A percentile compares a stretch with the other conserved stretches of the same genome.
phyloP scores from a whole-genome alignment of 2,329 filamentous ascomycete species.

The Botrytis deweyae region DNA sequence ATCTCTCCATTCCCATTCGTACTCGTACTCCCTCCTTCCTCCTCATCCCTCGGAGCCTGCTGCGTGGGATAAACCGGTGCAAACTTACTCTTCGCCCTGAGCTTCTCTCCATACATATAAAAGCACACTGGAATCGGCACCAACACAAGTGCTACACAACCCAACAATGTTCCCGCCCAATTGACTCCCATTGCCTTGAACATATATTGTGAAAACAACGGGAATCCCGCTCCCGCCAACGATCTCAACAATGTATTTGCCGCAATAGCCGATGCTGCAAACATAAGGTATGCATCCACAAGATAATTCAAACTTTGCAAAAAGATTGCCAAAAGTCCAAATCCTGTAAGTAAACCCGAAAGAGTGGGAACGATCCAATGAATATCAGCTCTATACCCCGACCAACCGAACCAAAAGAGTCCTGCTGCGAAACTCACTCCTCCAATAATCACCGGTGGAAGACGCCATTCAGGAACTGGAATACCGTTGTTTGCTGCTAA shows the following conservation, averaged over 20 bases:
- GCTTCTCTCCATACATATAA: conserved; percentile 57
- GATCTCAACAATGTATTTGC: conserved; percentile 81
- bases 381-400: conserved; percentile 49
- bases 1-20: conserved; percentile 25
- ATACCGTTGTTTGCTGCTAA: conserved; percentile 65
- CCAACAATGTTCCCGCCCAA: conserved; percentile 61
- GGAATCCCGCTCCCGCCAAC: conserved; percentile 74
- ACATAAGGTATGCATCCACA: conserved; percentile 64
- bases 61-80: conserved; percentile 40
- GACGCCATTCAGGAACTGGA: conserved; percentile 65
- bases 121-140: conserved; percentile 64
- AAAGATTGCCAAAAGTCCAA: conserved; percentile 81
- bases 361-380: conserved; percentile 65
- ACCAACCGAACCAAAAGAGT: conserved; percentile 79
- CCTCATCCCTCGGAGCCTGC: not conserved
- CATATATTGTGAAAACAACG: conserved; percentile 74
- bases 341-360: conserved; percentile 65
- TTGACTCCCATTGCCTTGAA: conserved; percentile 62
- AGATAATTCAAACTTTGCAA: conserved; percentile 79
- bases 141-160: conserved; percentile 56
- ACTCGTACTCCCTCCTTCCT: not conserved
- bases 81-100: conserved; percentile 55
- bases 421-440: conserved; percentile 61
- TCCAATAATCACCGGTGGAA: conserved; percentile 60
- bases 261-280: conserved; percentile 75